Percentiles rank a stretch among this genome's conserved stretches.
Conservation (phyloP, 208 protist genomes). For the Acanthamoeba royreba region DNA sequence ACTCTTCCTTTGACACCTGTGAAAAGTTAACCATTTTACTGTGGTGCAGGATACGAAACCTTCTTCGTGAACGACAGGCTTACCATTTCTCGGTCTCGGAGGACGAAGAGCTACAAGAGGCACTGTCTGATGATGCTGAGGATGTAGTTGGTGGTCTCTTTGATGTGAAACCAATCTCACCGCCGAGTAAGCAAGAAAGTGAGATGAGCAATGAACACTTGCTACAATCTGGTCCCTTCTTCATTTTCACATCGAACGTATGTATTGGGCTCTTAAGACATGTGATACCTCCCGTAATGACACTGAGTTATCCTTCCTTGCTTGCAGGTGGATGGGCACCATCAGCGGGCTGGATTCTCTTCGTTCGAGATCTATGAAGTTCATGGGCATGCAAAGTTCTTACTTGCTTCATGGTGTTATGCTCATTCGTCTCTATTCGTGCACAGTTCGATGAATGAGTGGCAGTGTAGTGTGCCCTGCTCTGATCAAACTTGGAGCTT, state of each 20-base stretch:
- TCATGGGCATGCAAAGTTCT: not conserved
- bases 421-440: not conserved
- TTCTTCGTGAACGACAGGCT: not conserved
- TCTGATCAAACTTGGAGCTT: not conserved
- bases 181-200: not conserved
- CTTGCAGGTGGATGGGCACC: not conserved
- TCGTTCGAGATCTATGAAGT: not conserved
- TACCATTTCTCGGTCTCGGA: not conserved
- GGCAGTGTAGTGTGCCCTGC: not conserved
- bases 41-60: not conserved
- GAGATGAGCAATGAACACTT: not conserved
- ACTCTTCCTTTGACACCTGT: not conserved
- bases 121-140: not conserved
- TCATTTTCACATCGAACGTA: slow-evolving; percentile 7
- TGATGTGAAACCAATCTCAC: not conserved
- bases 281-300: not conserved
- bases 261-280: not conserved
- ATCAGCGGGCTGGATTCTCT: not conserved
- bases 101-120: not conserved
- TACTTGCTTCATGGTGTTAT: not conserved
- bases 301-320: not conserved
- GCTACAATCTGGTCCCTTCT: not conserved
- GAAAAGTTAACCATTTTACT: not conserved
- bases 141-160: not conserved
- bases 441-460: not conserved